Percentiles rank a stretch among this genome's conserved stretches.
phyloP scores from a whole-genome alignment of 345 rosid species.

The Eutrema heterophyllum region DNA sequence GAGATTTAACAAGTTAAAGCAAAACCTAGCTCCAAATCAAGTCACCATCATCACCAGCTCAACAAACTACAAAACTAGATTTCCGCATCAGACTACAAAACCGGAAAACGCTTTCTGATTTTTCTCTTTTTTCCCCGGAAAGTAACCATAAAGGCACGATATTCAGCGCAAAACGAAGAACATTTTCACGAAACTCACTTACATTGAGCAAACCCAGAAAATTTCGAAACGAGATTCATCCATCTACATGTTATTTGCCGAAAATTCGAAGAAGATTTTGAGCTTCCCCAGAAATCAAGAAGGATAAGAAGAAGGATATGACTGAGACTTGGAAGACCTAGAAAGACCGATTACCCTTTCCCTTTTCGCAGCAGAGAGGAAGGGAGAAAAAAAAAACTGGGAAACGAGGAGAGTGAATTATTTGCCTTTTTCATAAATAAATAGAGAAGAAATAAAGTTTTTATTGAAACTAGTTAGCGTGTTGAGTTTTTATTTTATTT shows the following conservation, averaged over 20 bases:
- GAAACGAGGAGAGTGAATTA: neutral
- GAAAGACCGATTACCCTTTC: neutral
- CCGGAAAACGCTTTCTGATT: neutral
- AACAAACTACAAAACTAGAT: neutral
- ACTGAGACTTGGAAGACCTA: neutral
- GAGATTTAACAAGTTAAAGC: neutral
- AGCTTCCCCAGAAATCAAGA: neutral
- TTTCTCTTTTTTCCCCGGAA: neutral
- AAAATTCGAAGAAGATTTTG: neutral
- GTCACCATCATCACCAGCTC: neutral
- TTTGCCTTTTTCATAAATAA: neutral
- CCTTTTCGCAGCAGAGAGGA: neutral
- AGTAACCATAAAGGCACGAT: neutral
- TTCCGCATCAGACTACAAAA: neutral
- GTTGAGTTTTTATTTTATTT: too few species aligned
- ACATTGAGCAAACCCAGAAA: conserved; percentile 8
- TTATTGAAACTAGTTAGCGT: too few species aligned
- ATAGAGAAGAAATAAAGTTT: neutral
- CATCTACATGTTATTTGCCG: neutral
- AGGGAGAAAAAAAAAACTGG: neutral
- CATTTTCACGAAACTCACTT: neutral
- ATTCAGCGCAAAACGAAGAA: neutral
- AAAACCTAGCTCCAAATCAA: neutral
- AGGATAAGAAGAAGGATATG: neutral
- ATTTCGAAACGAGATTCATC: neutral